Evolutionary conservation across 805 yeast species (phyloP).

Genomic region (Ogataea methanolica): DNA sequence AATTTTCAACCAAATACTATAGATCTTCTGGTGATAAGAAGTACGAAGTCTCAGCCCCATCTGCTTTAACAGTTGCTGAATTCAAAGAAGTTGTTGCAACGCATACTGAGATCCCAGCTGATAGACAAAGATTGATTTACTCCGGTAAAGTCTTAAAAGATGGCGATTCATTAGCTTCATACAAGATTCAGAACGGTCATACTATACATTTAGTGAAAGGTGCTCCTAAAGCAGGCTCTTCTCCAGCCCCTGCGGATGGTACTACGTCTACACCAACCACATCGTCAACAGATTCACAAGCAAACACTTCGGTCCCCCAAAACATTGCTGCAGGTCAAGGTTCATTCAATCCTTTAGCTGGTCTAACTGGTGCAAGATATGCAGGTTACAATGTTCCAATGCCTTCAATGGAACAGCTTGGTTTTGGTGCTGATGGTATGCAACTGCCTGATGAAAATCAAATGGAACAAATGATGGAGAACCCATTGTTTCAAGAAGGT

Average conservation of each 20-base stretch:
- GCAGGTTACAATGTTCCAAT: conserved; percentile 83
- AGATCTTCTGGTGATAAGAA: conserved; percentile 70
- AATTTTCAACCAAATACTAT: conserved; percentile 2
- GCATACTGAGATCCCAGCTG: conserved; percentile 62
- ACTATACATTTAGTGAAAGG: conserved; percentile 88
- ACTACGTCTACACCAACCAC: conserved; percentile 22
- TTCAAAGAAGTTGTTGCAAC: conserved; percentile 63
- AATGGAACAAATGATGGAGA: conserved; percentile 66
- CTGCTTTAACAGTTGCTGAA: conserved; percentile 54
- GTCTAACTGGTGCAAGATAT: conserved; percentile 89
- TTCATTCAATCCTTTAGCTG: conserved; percentile 85
- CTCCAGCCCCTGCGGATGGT: conserved; percentile 12
- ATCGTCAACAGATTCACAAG: conserved; percentile 14
- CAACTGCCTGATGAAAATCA: conserved; percentile 74
- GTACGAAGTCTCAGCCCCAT: conserved; percentile 56
- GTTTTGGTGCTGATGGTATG: conserved; percentile 92
- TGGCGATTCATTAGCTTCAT: conserved; percentile 62
- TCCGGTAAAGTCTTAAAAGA: conserved; percentile 94
- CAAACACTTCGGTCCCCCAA: conserved; percentile 6
- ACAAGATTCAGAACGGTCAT: conserved; percentile 82
- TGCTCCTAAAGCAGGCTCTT: conserved; percentile 37
- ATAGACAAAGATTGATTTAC: conserved; percentile 84
- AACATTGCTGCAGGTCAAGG: conserved; percentile 73
- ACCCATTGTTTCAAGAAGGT: conserved; percentile 76
- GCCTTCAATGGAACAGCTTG: conserved; percentile 59